Base-by-base conservation (phyloP, 192 early-diverging fungal genomes). In the Umbelopsis isabellina region DNA sequence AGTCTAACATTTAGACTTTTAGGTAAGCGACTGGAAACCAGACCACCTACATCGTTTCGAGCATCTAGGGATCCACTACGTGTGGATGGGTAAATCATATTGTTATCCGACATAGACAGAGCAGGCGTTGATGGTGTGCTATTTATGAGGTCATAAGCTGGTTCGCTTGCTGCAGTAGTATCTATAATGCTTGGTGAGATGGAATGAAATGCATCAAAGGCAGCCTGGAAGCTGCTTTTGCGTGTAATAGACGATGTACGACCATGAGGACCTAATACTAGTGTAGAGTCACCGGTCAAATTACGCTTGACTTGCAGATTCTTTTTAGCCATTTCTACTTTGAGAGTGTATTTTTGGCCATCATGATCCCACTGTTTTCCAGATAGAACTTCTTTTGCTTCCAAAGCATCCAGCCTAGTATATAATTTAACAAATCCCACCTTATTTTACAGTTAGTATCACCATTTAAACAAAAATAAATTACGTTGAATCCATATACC, bases 361-460 rank as follows among this genome's bases (percentile, higher is more conserved):
- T 95, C 94, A 10, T 91, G 90, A 76, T 97, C 97, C 27, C 97
- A 90, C 72, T 92, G 94, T 69, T 93, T 86, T 1, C 97, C 97
- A n/a, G 87, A 93, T 65, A 99, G 86, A 25, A 94, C 82, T 71
- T 96, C 94, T 53, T 95, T 84, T 4, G 98, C 98, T 74, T 95
- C 90, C 30, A 95, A 80, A 1, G 98, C 98, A 64, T 98, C 97
- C 37, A 89, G 75, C 18, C 93, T 88, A 44, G 96, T 89, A 73
- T 93, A 90, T 78, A 99, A 98, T 77, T 98, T 96, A 68, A 95
- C 98, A 75, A 99, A 99, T 18, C 98, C 98, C 86, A 99, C 98
- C 94, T 96, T 75, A n/a, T 27, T 2, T n/a, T 12, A 1, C 12
- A 4, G 51, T 22, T 27, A 25, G 9, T 15, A 25, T 12, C 4